Evolutionary conservation across 2,329 filamentous ascomycete species (phyloP), one percentile per base, ranked within the genome.

Genomic region (Aspergillus sp.): DNA sequence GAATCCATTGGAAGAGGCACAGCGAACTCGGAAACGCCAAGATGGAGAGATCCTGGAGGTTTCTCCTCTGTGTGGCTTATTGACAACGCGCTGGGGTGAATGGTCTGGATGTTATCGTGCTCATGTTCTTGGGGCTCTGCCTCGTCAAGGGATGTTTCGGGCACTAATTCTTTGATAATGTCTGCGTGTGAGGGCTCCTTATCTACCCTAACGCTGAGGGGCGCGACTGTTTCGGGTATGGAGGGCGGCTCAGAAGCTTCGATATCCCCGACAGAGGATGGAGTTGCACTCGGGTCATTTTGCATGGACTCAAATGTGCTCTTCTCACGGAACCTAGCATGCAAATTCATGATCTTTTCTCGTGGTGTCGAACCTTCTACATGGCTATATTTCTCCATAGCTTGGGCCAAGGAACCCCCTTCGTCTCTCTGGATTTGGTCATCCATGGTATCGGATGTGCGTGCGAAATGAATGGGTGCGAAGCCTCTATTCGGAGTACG

Each of bases 1-100:
- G 75, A 74, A 59, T 78, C 75, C 74, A 78, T 77, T 1, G 76
- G 74, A 48, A 78, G 70, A 5, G 73, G 69, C 7, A 78, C 65
- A 17, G 73, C 75, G 59, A 74, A 77, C 58, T 78, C 76, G 12
- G 66, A 70, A 11, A 72, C 68, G 2, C 74, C 74, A 49, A 78
- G 70, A 18, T 66, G 62, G 32, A 76, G 63, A 18, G 71, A 71
- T 8, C 71, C 71, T 17, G 68, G 71, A 13, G 55, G 38, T n/a
- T 51, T 38, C 42, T 71, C 62, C 44, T 72, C 69, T 9, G 57
- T 48, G 39, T 64, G 59, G 7, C 52, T 62, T 11, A 72, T 67
- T 13, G 70, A 69, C 36, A 76, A 66, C 13, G 69, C 72, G 48
- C 71, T 73, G 11, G 73, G 73, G 15, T 75, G 72, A 43, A 75